These are phyloP conservation scores for Cryphonectria radicalis DNA, from an alignment of 2,329 filamentous ascomycete genomes.

Conservation along the genomic window DNA sequence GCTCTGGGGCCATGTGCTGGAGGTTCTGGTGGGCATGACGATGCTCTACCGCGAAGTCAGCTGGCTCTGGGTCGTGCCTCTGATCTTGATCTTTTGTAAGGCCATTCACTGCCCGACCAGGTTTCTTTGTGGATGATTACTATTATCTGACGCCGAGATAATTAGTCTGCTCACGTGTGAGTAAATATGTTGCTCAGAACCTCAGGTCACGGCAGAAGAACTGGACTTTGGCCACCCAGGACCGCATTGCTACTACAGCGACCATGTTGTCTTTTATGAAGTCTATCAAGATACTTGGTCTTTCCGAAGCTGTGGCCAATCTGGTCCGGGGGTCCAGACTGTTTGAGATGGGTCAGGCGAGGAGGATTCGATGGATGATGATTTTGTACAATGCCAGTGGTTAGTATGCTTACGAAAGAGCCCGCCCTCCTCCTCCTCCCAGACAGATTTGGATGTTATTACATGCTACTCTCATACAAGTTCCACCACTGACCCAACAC, in stretches of 20 bases:
- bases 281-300: slow-evolving; percentile 46
- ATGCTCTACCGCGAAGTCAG: slow-evolving; percentile 46
- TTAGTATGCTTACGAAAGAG: slow-evolving; percentile 30
- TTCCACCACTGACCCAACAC: neutral
- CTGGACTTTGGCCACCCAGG: slow-evolving; percentile 48
- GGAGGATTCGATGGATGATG: slow-evolving; percentile 45
- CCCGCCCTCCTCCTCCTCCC: slow-evolving; percentile 7
- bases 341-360: slow-evolving; percentile 40
- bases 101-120: neutral
- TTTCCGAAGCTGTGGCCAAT: slow-evolving; percentile 33
- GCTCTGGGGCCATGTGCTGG: slow-evolving; percentile 47
- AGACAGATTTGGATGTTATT: neutral
- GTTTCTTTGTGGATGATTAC: neutral
- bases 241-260: slow-evolving; percentile 43
- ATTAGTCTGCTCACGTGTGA: slow-evolving; percentile 49
- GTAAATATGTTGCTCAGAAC: slow-evolving; percentile 44
- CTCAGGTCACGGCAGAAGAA: slow-evolving; percentile 41
- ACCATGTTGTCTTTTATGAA: slow-evolving; percentile 44
- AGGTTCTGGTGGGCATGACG: slow-evolving; percentile 45
- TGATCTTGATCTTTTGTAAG: slow-evolving; percentile 48
- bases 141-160: slow-evolving; percentile 28
- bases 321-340: slow-evolving; percentile 37
- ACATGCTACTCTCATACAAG: neutral
- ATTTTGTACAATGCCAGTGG: slow-evolving; percentile 47
- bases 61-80: slow-evolving; percentile 47